phyloP scores from a whole-genome alignment of 768 basidiomycete species.

The Pulveroboletus sp. region DNA sequence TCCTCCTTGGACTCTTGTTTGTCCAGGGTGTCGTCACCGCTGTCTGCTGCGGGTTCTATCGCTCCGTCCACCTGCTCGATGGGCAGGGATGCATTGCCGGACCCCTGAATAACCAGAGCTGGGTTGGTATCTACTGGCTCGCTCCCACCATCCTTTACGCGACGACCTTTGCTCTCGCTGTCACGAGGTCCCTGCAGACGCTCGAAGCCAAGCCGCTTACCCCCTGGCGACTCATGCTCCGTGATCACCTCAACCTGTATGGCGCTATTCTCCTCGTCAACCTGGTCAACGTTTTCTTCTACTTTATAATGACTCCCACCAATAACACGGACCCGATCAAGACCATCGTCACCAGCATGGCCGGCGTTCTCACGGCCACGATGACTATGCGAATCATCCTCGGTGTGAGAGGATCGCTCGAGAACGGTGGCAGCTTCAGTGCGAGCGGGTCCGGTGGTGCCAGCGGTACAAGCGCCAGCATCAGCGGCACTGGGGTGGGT shows the following conservation, averaged over 20 bases:
- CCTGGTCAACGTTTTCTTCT: slow-evolving; percentile 80
- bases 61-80: slow-evolving; percentile 66
- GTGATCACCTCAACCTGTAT: slow-evolving; percentile 84
- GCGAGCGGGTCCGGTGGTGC: slow-evolving; percentile 40
- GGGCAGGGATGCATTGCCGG: slow-evolving; percentile 88
- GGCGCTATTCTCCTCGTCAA: slow-evolving; percentile 77
- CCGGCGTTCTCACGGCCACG: slow-evolving; percentile 80
- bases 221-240: slow-evolving; percentile 85
- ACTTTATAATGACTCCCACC: slow-evolving; percentile 76
- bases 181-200: slow-evolving; percentile 21
- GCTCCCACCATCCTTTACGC: slow-evolving; percentile 64
- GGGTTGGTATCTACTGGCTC: slow-evolving; percentile 87
- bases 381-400: slow-evolving; percentile 88
- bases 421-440: slow-evolving; percentile 65
- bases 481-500: slow-evolving; percentile 17
- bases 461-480: slow-evolving; percentile 47
- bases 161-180: slow-evolving; percentile 23
- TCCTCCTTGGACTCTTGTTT: slow-evolving; percentile 57
- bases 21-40: slow-evolving; percentile 70
- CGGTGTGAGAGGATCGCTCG: slow-evolving; percentile 71
- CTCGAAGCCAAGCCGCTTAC: slow-evolving; percentile 45
- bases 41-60: slow-evolving; percentile 73
- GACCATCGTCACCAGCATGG: slow-evolving; percentile 82
- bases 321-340: slow-evolving; percentile 60
- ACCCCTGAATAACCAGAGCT: slow-evolving; percentile 55